phyloP scores from a whole-genome alignment of 306 rosid species.

The Gillenia trifoliata region DNA sequence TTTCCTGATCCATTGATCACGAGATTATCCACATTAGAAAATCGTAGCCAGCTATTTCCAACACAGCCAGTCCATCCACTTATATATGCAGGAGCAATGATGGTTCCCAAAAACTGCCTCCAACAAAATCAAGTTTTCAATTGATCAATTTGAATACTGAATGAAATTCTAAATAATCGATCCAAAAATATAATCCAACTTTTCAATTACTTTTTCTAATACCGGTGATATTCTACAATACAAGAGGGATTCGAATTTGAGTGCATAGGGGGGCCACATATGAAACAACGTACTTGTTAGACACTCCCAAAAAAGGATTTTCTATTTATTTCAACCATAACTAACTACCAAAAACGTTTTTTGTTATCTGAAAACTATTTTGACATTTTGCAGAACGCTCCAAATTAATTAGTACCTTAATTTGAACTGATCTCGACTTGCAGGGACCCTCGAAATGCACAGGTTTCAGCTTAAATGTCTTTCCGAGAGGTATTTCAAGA shows the following conservation, averaged over 20 bases:
- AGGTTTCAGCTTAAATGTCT: not conserved
- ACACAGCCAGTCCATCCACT: not conserved
- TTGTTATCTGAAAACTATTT: not conserved
- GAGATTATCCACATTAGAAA: not conserved
- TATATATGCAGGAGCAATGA: not conserved
- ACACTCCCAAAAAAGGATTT: not conserved
- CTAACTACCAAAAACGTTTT: not conserved
- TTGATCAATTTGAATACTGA: not conserved
- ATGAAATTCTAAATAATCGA: not conserved
- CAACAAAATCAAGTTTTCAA: not conserved
- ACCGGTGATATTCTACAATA: too few species aligned
- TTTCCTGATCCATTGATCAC: not conserved
- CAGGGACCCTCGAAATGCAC: slow-evolving; percentile 1
- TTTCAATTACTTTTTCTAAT: too few species aligned
- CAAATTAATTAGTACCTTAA: not conserved
- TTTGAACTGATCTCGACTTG: not conserved
- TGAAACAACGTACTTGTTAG: not conserved
- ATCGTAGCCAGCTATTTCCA: not conserved
- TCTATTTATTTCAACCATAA: not conserved
- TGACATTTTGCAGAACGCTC: too few species aligned
- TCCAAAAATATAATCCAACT: not conserved
- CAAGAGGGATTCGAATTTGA: too few species aligned
- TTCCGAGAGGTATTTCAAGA: not conserved
- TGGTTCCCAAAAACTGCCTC: not conserved
- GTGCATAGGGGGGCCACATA: too few species aligned